These are phyloP conservation scores for Chrysosphaeria jannelii DNA, from an alignment of 2,329 filamentous ascomycete species.

Conservation along the genomic window DNA sequence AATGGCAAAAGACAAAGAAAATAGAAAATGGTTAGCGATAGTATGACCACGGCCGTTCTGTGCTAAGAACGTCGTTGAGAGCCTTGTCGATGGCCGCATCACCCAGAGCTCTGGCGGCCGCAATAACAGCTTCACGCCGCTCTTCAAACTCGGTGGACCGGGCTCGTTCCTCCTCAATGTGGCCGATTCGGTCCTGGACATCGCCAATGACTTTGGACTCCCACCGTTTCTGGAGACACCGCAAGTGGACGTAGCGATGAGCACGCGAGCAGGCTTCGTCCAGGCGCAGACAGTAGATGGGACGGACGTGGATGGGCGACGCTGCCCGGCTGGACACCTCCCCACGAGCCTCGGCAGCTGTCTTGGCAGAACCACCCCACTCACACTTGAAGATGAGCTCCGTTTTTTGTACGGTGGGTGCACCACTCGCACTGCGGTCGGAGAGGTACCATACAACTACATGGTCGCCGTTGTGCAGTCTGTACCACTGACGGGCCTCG, in stretches of 20 bases:
- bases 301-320: constrained; percentile 10
- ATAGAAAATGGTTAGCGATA: neutral
- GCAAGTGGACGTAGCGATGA: constrained; percentile 14
- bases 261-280: constrained; percentile 17
- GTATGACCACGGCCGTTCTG: no score
- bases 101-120: neutral
- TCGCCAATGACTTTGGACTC: constrained; percentile 16
- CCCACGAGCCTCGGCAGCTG: constrained; percentile 7
- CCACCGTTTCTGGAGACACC: constrained; percentile 11
- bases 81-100: neutral
- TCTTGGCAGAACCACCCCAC: constrained; percentile 22
- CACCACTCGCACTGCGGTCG: neutral
- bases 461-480: constrained; percentile 46
- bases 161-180: constrained; percentile 16
- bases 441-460: constrained; percentile 36
- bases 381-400: constrained; percentile 21
- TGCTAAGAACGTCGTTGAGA: neutral
- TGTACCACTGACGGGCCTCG: constrained; percentile 22
- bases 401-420: constrained; percentile 5
- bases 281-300: constrained; percentile 16
- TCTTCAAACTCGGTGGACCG: constrained; percentile 19
- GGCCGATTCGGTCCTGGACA: constrained; percentile 11
- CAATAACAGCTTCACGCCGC: constrained; percentile 8
- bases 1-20: neutral
- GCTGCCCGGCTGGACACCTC: constrained; percentile 4